Evolutionary conservation across 2,329 filamentous ascomycete species (phyloP).

Genomic region (Penicillium sp.): DNA sequence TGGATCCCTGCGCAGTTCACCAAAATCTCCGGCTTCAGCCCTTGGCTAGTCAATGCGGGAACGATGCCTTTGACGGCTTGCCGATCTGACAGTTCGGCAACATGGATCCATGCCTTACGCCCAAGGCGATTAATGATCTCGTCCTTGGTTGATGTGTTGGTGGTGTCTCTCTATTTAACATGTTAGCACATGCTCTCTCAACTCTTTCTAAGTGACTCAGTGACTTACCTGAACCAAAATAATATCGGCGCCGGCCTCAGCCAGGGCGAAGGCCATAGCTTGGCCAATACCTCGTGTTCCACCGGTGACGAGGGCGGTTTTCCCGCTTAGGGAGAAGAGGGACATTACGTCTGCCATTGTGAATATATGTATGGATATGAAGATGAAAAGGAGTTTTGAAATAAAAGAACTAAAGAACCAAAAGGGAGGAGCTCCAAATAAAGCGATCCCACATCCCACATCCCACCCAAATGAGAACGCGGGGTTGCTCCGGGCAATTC

Average conservation of each 20-base stretch:
- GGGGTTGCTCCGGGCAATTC: constrained; percentile 4
- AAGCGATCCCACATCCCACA: background rate
- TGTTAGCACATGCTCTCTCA: background rate
- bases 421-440: background rate
- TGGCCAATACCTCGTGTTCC: constrained; percentile 43
- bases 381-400: background rate
- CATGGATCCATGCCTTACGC: constrained; percentile 37
- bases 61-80: constrained; percentile 36
- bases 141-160: constrained; percentile 39
- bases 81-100: constrained; percentile 38
- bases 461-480: background rate
- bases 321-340: constrained; percentile 35
- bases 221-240: constrained; percentile 34
- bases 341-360: constrained; percentile 25
- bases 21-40: constrained; percentile 62
- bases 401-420: background rate
- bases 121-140: constrained; percentile 33
- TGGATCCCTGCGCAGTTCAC: constrained; percentile 85
- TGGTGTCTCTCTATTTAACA: constrained; percentile 44
- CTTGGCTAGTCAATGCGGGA: constrained; percentile 32
- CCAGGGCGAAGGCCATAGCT: constrained; percentile 41
- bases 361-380: background rate
- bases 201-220: background rate
- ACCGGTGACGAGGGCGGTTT: constrained; percentile 41
- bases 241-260: constrained; percentile 42